phyloP scores from a whole-genome alignment of 495 filamentous ascomycete species.

The Penicillium canescens region DNA sequence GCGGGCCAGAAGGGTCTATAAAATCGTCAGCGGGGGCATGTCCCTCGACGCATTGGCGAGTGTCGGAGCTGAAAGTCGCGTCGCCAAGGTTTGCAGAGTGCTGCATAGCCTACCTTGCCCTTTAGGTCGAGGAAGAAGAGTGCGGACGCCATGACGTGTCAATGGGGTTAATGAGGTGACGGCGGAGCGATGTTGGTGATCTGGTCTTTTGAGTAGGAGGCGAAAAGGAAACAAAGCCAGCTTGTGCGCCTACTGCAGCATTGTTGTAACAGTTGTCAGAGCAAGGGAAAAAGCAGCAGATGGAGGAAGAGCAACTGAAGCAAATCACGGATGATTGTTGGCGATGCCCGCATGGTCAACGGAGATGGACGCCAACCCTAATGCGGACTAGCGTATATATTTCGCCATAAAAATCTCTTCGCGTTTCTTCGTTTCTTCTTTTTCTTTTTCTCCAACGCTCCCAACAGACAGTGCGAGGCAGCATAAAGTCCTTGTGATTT shows the following conservation, averaged over 20 bases:
- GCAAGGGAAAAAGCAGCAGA: background rate
- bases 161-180: slow-evolving; percentile 16
- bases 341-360: slow-evolving; percentile 11
- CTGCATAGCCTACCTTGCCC: slow-evolving; percentile 76
- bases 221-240: slow-evolving; percentile 12
- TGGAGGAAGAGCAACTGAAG: slow-evolving; percentile 1
- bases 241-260: slow-evolving; percentile 14
- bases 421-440: slow-evolving; percentile 33
- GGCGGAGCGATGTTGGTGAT: slow-evolving; percentile 11
- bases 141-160: slow-evolving; percentile 84
- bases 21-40: slow-evolving; percentile 29
- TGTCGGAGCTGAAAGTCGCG: background rate
- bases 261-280: slow-evolving; percentile 1
- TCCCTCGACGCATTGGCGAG: slow-evolving; percentile 8
- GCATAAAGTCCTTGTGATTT: slow-evolving; percentile 50
- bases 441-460: slow-evolving; percentile 62
- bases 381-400: slow-evolving; percentile 35
- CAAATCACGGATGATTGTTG: slow-evolving; percentile 4
- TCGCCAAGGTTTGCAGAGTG: background rate
- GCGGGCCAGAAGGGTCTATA: slow-evolving; percentile 91
- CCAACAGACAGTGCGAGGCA: slow-evolving; percentile 88
- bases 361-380: slow-evolving; percentile 14
- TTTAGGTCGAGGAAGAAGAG: slow-evolving; percentile 99
- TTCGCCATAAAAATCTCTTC: slow-evolving; percentile 31
- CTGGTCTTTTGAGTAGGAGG: slow-evolving; percentile 11